Evolutionary conservation across 768 basidiomycete species (phyloP), one percentile per base, ranked within the genome.

Genomic region (Boletus reticulatus): DNA sequence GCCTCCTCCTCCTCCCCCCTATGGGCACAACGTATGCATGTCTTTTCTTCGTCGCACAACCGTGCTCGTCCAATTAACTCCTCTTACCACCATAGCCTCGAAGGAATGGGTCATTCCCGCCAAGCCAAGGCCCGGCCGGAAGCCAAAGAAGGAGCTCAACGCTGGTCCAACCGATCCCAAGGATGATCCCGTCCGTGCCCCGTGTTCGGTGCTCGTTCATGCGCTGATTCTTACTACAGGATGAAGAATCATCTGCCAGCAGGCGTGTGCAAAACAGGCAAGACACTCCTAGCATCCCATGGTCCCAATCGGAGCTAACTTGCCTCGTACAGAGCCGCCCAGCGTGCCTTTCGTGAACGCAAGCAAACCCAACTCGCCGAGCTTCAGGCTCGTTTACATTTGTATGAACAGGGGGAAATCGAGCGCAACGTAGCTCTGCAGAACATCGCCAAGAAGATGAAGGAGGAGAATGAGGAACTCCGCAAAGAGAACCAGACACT

Each of bases 21-120:
- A 51, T 91, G 88, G 89, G 89, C 89, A 49, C 88, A 86, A 65
- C 84, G 89, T 88, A 76, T 51, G 72, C 64, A 42, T 17, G 20
- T 48, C 45, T 16, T 37, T 42, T 9, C 17, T 32, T 31, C 7
- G 11, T 27, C 42, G 27, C 52, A 5, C 37, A 31, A 6, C 29
- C 7, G 4, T 29, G 31, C 19, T 44, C 8, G n/a, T 19, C 8
- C 19, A 36, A 47, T 38, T 61, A 16, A 54, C 51, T 37, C 19
- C 11, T 32, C 37, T n/a, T 27, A 31, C 29, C 16, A 22, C 31
- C 11, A 29, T 67, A 90, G 91, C 91, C 29, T 91, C 89, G n/a
- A 92, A 86, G 70, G 89, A 92, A 70, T 94, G 92, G 92, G 80
- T 90, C 58, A 89, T 94, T 61, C 86, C 87, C 22, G 87, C 92